Base-by-base conservation (phyloP, 768 basidiomycete genomes). In the Gymnopilus dilepis region DNA sequence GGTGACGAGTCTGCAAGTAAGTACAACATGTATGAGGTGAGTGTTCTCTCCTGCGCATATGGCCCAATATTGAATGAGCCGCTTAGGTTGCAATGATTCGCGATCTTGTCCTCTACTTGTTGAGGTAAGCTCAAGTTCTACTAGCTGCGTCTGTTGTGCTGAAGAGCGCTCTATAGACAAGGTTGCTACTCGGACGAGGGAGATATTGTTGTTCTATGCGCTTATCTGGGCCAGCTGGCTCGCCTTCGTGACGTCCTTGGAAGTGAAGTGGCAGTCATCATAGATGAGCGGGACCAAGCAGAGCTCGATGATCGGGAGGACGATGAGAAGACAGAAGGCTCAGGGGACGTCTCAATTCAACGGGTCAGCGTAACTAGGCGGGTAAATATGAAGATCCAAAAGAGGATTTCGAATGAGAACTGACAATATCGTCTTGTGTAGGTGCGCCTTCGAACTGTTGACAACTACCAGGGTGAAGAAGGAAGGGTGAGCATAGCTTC, bases 391-490 rank as follows among this genome's bases (percentile, higher is more conserved):
- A 37, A 40, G 45, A 31, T 21, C n/a, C 7, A 8, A 42, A 42
- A 38, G 37, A 8, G 6, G 13, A 62, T 58, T 15, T 54, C 42
- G 24, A 51, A 45, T 6, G 19, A 21, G 9, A 26, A 33, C 17
- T 21, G 30, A 19, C 21, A 26, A 34, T 51, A 21, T 52, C 22
- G 17, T 11, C 37, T 21, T 21, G 40, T 22, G 50, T 13, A 91
- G 89, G 83, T 91, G 41, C 81, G 84, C 7, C 76, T 93, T 5
- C 83, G 91, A 5, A 92, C 91, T 0, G 83, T 93, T 1, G 91
- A 94, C 63, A 91, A 88, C 52, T 93, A 85, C 68, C 92, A 93
- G 72, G 91, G 90, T 2, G 85, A 89, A 60, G 90, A 91, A 74
- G 87, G 83, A 1, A 84, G 80, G 68, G 58, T 59, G 13, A 21